A percentile compares a stretch with the other conserved stretches of the same genome.
Evolutionary conservation across 2,329 filamentous ascomycete species (phyloP).

Genomic region (Sporothrix protearum): DNA sequence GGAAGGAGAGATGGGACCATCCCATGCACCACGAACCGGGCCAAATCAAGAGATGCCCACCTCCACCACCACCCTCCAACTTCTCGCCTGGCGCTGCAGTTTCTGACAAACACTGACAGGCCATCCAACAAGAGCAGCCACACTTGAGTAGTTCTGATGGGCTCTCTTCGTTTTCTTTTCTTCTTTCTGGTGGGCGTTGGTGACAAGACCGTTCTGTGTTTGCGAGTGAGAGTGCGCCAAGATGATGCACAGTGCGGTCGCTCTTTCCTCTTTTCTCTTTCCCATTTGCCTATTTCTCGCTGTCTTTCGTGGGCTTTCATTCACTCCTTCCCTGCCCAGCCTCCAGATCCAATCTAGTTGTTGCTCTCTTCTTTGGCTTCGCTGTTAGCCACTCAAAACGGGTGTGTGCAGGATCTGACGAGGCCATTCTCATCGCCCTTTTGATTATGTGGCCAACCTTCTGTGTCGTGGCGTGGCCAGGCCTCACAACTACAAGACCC

Average conservation of each 20-base stretch:
- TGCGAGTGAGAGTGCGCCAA: background rate
- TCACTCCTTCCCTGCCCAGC: background rate
- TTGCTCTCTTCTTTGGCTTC: background rate
- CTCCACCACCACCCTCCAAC: slow-evolving; percentile 17
- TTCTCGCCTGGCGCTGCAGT: background rate
- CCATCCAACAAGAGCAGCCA: background rate
- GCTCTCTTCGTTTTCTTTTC: background rate
- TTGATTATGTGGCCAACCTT: background rate
- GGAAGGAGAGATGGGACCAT: background rate
- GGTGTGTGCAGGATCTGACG: background rate
- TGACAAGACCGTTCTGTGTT: background rate
- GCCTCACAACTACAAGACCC: background rate
- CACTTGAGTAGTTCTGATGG: background rate
- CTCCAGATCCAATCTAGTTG: background rate
- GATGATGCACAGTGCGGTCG: background rate
- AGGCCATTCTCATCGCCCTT: background rate
- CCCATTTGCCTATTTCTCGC: slow-evolving; percentile 1
- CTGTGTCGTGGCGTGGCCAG: background rate
- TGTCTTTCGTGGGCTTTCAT: background rate
- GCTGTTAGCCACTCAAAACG: background rate
- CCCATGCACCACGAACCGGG: slow-evolving; percentile 7
- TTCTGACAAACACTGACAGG: background rate
- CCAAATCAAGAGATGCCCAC: slow-evolving; percentile 15
- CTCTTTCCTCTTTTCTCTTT: slow-evolving; percentile 6
- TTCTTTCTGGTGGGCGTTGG: background rate